Evolutionary conservation across 1,139 yeast genomes (phyloP), one percentile per base, ranked within the genome.

Genomic region (Pichia sp.): DNA sequence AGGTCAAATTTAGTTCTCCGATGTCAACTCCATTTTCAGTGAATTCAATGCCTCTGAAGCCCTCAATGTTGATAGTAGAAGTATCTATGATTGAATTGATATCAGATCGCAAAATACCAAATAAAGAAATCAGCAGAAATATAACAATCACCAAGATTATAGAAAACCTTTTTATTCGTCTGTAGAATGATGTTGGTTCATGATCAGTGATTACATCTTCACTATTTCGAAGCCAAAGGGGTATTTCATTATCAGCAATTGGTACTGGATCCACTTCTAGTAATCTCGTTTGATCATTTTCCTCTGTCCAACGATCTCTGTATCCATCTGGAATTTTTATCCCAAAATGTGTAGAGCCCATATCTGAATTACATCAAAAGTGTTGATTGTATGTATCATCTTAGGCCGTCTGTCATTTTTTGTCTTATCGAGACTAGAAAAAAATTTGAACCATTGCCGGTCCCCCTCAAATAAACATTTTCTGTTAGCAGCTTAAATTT

Each of bases 201-300:
- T 41, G 17, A n/a, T 43, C 40, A 14, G 33, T 18, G 4, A 35
- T 10, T 14, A 40, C 17, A 23, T 35, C 20, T 21, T 37, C 36
- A 24, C 28, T 34, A n/a, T 34, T 28, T 12, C 24, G 38, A 20
- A 42, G 34, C 9, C 23, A 32, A 5, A 26, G 15, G 2, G 40
- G 42, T 9, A 36, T 21, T 4, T 35, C 26, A 19, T 33, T 22
- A 24, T 38, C 36, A 5, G 34, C 32, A 5, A 35, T 12, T 28
- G 42, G 39, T n/a, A n/a, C 20, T 8, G 42, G 40, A 2, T 42
- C 37, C 5, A 35, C 36, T 12, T 21, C 23, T 11, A 42, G 34
- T 21, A 42, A 39, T 24, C 31, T 18, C 5, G 12, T 18, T n/a
- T 17, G 8, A 30, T 30, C 32, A 14, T 15, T 30, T 21, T 32